phyloP scores from a whole-genome alignment of 2,329 filamentous ascomycete species.

The Alternaria dauci region DNA sequence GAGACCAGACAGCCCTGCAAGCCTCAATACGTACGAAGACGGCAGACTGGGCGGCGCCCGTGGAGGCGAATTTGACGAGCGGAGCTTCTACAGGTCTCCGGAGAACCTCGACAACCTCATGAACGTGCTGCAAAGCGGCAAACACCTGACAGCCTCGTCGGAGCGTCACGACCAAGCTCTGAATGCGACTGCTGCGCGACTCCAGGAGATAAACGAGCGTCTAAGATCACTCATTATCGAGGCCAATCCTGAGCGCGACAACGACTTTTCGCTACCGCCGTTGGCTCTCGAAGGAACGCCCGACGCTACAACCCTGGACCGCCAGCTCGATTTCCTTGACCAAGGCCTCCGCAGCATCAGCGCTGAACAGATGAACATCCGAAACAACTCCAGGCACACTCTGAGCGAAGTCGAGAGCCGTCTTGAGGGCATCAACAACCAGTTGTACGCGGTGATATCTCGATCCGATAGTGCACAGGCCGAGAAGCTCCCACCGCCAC shows the following conservation, averaged over 20 bases:
- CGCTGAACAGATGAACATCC: conserved; percentile 60
- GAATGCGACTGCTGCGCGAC: conserved; percentile 68
- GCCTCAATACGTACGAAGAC: conserved; percentile 74
- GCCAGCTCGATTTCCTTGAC: conserved; percentile 76
- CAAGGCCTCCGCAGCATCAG: conserved; percentile 69
- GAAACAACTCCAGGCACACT: conserved; percentile 38
- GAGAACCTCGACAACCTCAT: conserved; percentile 67
- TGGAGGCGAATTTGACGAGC: conserved; percentile 76
- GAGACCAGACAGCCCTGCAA: conserved; percentile 77
- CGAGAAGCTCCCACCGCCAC: conserved; percentile 64
- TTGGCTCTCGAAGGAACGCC: conserved; percentile 23
- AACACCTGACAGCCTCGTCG: conserved; percentile 39
- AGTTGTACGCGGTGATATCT: conserved; percentile 62
- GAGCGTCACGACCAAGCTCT: conserved; percentile 60
- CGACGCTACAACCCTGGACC: conserved; percentile 50
- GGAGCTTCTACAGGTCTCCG: conserved; percentile 74
- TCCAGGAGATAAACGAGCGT: conserved; percentile 73
- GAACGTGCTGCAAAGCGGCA: conserved; percentile 49
- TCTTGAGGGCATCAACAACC: conserved; percentile 64
- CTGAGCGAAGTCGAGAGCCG: conserved; percentile 52
- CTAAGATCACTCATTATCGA: conserved; percentile 72
- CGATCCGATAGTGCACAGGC: conserved; percentile 61
- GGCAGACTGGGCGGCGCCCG: conserved; percentile 60
- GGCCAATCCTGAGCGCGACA: conserved; percentile 62
- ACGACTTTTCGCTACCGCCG: conserved; percentile 44